These are phyloP conservation scores for Entelexis paramagnoliae DNA, from an alignment of 1,139 yeast species.

Conservation along the genomic window DNA sequence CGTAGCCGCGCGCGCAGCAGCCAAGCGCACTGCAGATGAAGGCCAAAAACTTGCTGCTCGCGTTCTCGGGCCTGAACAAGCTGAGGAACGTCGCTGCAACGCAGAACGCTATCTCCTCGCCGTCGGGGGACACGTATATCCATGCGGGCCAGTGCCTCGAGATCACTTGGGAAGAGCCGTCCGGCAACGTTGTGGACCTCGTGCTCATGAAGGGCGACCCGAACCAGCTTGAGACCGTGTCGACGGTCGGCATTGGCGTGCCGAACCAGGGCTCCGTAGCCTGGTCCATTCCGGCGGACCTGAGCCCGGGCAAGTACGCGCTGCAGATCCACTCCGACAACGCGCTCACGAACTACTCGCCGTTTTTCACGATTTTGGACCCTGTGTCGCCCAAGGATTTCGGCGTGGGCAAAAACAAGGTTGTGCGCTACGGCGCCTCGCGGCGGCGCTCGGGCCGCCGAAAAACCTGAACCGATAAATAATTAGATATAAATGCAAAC, in stretches of 20 bases:
- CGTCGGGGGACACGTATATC: conserved; percentile 27
- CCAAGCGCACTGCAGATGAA: background rate
- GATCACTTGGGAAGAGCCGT: conserved; percentile 31
- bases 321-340: conserved; percentile 27
- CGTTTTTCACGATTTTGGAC: conserved; percentile 28
- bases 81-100: conserved; percentile 12
- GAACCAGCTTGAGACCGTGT: conserved; percentile 28
- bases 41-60: background rate
- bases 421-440: background rate
- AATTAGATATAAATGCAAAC: too few relatives aligned
- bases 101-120: conserved; percentile 30
- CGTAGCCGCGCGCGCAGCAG: background rate
- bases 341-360: conserved; percentile 32
- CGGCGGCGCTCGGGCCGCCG: background rate
- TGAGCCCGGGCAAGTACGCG: conserved; percentile 32
- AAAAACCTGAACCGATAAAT: too few relatives aligned
- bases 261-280: conserved; percentile 33
- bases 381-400: conserved; percentile 12
- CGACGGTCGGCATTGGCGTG: conserved; percentile 30
- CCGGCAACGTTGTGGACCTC: conserved; percentile 30
- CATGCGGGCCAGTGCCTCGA: conserved; percentile 32
- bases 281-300: conserved; percentile 32
- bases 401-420: conserved; percentile 1
- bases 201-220: conserved; percentile 31
- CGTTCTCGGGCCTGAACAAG: conserved; percentile 7